A percentile compares a stretch with the other conserved stretches of the same genome.
Evolutionary conservation across 768 basidiomycete species (phyloP).

Genomic region (Cyclocybe cylindracea): DNA sequence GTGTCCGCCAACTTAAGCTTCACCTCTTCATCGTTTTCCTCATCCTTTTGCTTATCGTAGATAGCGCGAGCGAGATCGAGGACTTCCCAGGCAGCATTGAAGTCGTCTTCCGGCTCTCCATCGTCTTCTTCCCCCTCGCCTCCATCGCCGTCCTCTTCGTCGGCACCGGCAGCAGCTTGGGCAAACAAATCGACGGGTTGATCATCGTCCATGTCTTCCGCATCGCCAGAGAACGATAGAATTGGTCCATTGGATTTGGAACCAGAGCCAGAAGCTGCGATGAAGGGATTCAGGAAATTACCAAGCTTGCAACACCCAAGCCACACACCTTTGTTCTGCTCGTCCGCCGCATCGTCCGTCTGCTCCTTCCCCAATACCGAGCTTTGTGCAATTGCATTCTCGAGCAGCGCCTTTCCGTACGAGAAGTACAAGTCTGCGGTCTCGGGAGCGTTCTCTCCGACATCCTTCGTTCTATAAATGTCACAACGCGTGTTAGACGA

Average conservation of each 20-base stretch:
- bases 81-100: constrained; percentile 97
- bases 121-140: constrained; percentile 66
- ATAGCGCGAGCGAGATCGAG: constrained; percentile 92
- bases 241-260: constrained; percentile 52
- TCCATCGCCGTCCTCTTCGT: constrained; percentile 52
- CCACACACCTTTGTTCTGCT: constrained; percentile 35
- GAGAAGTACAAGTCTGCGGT: constrained; percentile 86
- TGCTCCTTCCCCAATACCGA: constrained; percentile 92
- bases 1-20: constrained; percentile 89
- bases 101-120: constrained; percentile 92
- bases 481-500: constrained; percentile 16
- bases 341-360: constrained; percentile 50
- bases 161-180: constrained; percentile 47
- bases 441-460: constrained; percentile 81
- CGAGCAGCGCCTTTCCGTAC: constrained; percentile 92
- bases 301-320: background rate
- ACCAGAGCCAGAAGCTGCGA: constrained; percentile 32
- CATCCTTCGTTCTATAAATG: constrained; percentile 59
- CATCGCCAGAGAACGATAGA: constrained; percentile 82
- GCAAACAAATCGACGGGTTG: constrained; percentile 65
- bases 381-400: constrained; percentile 85
- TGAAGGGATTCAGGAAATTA: constrained; percentile 6
- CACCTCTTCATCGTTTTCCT: constrained; percentile 57
- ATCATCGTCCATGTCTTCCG: constrained; percentile 59
- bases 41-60: constrained; percentile 64